A percentile compares a stretch with the other conserved stretches of the same genome.
phyloP scores from a whole-genome alignment of 2,329 filamentous ascomycete species.

The Cladophialophora yegresii region DNA sequence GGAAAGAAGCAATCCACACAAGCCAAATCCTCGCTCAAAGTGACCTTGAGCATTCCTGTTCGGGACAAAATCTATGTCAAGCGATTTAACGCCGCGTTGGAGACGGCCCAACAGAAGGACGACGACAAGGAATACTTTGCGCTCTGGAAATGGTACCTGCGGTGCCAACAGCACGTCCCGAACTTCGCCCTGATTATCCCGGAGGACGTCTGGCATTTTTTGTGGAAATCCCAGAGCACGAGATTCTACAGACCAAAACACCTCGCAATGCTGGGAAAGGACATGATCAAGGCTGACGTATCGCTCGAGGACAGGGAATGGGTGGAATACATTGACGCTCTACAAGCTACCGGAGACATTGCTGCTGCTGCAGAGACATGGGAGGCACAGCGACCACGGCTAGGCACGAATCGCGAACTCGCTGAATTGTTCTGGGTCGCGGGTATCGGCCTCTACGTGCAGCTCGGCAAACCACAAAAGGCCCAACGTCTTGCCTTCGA shows the following conservation, averaged over 20 bases:
- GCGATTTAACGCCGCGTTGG: slow-evolving; percentile 46
- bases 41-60: slow-evolving; percentile 41
- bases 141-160: slow-evolving; percentile 55
- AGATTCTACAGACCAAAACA: slow-evolving; percentile 59
- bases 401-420: slow-evolving; percentile 20
- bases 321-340: slow-evolving; percentile 67
- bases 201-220: slow-evolving; percentile 60
- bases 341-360: slow-evolving; percentile 64
- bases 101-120: slow-evolving; percentile 39
- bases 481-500: slow-evolving; percentile 54
- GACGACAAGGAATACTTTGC: slow-evolving; percentile 40
- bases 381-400: slow-evolving; percentile 48
- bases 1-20: slow-evolving; percentile 16
- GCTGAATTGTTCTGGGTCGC: slow-evolving; percentile 48
- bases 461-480: slow-evolving; percentile 49
- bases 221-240: slow-evolving; percentile 63
- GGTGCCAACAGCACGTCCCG: slow-evolving; percentile 52
- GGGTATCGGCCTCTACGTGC: slow-evolving; percentile 55
- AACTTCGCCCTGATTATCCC: slow-evolving; percentile 60
- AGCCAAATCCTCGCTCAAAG: slow-evolving; percentile 35
- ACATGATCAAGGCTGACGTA: slow-evolving; percentile 64
- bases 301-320: slow-evolving; percentile 60
- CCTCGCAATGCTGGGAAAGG: slow-evolving; percentile 63
- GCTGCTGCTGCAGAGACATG: slow-evolving; percentile 64
- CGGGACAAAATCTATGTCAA: slow-evolving; percentile 44